These are phyloP conservation scores for Mycena sp. DNA, from an alignment of 1,284 basidiomycete genomes.

Conservation along the genomic window DNA sequence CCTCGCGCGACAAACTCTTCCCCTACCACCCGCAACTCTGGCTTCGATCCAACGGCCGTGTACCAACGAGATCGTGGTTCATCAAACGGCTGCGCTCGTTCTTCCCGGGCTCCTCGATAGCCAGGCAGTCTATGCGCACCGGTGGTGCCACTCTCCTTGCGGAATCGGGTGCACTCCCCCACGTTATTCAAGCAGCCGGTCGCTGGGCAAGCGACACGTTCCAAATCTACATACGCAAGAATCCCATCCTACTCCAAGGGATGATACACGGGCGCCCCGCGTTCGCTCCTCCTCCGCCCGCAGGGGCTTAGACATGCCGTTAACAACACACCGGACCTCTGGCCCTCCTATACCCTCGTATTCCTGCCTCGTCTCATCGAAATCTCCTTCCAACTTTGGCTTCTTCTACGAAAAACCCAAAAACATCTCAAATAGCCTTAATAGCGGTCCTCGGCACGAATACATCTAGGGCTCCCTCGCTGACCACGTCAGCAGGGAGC, in stretches of 20 bases:
- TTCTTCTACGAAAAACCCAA: background rate
- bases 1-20: conserved; percentile 33
- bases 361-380: too few species aligned
- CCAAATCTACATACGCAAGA: conserved; percentile 37
- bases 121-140: conserved; percentile 33
- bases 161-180: conserved; percentile 25
- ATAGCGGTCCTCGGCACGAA: background rate
- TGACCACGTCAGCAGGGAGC: too few species aligned
- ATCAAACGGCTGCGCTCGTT: conserved; percentile 14
- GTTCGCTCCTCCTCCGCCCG: too few species aligned
- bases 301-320: too few species aligned
- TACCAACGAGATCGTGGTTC: conserved; percentile 36
- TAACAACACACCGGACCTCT: too few species aligned
- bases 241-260: conserved; percentile 30
- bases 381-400: background rate
- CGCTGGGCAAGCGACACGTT: conserved; percentile 36
- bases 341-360: too few species aligned
- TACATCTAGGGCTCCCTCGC: background rate
- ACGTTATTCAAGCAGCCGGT: conserved; percentile 35
- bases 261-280: conserved; percentile 17
- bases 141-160: conserved; percentile 36
- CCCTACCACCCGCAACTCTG: conserved; percentile 36
- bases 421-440: background rate
- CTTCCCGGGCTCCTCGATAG: conserved; percentile 22
- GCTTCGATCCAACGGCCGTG: conserved; percentile 28